Base-by-base conservation (phyloP, 78 protist genomes). In the Polysphondylium violaceum region DNA sequence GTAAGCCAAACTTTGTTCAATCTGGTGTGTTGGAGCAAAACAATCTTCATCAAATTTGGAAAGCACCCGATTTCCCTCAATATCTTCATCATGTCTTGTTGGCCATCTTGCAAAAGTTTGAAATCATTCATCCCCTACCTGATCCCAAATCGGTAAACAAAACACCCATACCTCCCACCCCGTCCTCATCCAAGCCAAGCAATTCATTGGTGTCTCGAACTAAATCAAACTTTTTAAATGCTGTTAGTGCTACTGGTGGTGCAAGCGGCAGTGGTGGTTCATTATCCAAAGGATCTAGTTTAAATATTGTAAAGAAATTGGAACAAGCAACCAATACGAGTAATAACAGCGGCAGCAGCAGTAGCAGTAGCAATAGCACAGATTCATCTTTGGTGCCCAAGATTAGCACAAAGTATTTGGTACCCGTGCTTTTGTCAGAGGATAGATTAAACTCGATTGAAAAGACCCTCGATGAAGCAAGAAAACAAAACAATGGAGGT, bases 41-140 rank as follows among this genome's bases (percentile, higher is more conserved):
- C 5, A 75, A 77, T 53, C 60, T 92, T 6, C 89, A 71, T 35
- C 86, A 85, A 63, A 92, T 92, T 38, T 92, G 95, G 95, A 74
- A 76, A 50, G 75, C 88, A 25, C 95, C 95, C 0, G 85, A 73
- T 67, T 92, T 78, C 87, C 95, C 95, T 23, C 72, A 50, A 23
- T 69, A 77, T 41, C 64, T 92, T 31, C 88, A 92, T 50, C 76
- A 63, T 71, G 86, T 73, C 19, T 44, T 83, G 21, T 72, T 92
- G 36, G 81, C 92, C 6, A 74, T 92, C 14, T 58, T 92, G 2
- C 93, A 92, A 51, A 53, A 64, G 41, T 92, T 92, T 68, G 95
- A 79, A 41, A 71, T 92, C 43, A 55, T 75, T n/a, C 90, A 78
- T 60, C 73, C 87, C 6, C 53, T 83, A 36, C 91, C 91, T 3